These are phyloP conservation scores for Malassezia restricta DNA, from an alignment of 1,284 basidiomycete genomes.

Conservation along the genomic window DNA sequence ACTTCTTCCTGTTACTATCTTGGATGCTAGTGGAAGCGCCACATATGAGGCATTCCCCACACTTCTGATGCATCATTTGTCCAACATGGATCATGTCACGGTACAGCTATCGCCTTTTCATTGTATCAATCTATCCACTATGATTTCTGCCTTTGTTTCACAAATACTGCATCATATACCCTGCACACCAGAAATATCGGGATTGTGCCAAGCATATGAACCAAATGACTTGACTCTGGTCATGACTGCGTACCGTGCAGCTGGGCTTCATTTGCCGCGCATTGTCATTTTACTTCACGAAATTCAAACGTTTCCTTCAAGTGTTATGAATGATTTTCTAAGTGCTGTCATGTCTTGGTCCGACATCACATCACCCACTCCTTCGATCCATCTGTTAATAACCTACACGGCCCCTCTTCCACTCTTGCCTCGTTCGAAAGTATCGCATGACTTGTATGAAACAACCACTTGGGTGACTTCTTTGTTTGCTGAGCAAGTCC, in stretches of 20 bases:
- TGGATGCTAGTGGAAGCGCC: slow-evolving; percentile 1
- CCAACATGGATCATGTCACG: not conserved
- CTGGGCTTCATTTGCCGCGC: not conserved
- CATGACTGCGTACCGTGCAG: not conserved
- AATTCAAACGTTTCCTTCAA: slow-evolving; percentile 2
- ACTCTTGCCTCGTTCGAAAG: not conserved
- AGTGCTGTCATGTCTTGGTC: not conserved
- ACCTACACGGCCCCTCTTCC: slow-evolving; percentile 6
- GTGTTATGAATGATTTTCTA: slow-evolving; percentile 9
- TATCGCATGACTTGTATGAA: not conserved
- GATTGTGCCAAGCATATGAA: not conserved
- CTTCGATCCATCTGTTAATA: not conserved
- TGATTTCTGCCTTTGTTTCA: not conserved
- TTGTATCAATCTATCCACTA: slow-evolving; percentile 1
- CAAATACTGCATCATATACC: not conserved
- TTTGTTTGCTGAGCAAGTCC: not conserved
- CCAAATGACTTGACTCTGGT: slow-evolving; percentile 2
- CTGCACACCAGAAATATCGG: not conserved
- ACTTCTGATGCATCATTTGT: not conserved
- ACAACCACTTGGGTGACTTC: not conserved
- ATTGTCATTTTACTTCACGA: slow-evolving; percentile 3
- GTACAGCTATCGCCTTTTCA: not conserved
- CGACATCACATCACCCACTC: not conserved
- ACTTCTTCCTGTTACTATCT: not conserved
- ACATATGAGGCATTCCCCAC: not conserved